Conservation (phyloP, 306 rosid genomes). For the Abrus pulchellus region DNA sequence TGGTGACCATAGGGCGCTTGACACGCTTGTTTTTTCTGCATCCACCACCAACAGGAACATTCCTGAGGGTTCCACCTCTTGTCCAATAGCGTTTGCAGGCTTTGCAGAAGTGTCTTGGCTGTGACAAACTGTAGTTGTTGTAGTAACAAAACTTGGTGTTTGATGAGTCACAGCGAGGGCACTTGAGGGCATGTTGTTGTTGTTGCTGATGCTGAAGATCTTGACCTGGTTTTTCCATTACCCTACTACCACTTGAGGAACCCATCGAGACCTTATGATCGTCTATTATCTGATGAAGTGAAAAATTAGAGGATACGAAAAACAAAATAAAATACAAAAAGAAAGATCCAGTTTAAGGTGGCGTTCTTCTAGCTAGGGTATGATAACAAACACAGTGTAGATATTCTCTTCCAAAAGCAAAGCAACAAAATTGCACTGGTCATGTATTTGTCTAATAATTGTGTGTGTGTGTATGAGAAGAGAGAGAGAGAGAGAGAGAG, state of each 20-base stretch:
- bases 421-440: constrained; percentile 73
- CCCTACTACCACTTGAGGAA: constrained; percentile 51
- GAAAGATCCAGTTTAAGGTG: constrained; percentile 42
- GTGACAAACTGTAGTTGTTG: constrained; percentile 96
- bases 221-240: constrained; percentile 68
- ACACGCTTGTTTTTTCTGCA: constrained; percentile 88
- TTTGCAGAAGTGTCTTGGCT: constrained; percentile 96
- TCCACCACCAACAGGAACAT: constrained; percentile 95
- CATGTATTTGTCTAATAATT: constrained; percentile 71
- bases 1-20: constrained; percentile 55
- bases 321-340: not conserved
- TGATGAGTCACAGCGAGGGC: constrained; percentile 95
- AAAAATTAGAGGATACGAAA: not conserved
- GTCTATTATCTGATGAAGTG: constrained; percentile 42
- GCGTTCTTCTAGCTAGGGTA: constrained; percentile 49
- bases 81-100: constrained; percentile 99
- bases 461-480: not conserved
- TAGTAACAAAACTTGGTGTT: constrained; percentile 97
- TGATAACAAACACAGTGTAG: constrained; percentile 54
- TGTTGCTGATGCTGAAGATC: constrained; percentile 50
- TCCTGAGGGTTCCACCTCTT: constrained; percentile 90
- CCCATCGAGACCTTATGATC: constrained; percentile 63
- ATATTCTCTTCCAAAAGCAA: constrained; percentile 91
- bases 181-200: constrained; percentile 61
- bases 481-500: constrained; percentile 45